These are phyloP conservation scores for Agroathelia rolfsii DNA, from an alignment of 1,284 basidiomycete species.

Conservation along the genomic window DNA sequence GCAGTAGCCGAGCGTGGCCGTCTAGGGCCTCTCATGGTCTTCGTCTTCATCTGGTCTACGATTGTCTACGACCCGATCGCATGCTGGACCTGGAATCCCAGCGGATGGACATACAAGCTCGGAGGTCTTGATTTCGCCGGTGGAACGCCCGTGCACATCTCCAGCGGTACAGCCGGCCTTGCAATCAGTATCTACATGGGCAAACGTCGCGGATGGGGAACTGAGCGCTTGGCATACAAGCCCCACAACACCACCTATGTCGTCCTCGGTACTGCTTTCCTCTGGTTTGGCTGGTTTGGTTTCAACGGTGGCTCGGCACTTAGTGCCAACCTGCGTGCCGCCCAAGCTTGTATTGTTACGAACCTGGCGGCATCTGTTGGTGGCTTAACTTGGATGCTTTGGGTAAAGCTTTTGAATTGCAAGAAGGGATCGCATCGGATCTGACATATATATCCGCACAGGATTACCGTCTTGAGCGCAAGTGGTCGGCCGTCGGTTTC, in stretches of 20 bases:
- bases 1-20: conserved; percentile 88
- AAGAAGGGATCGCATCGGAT: conserved; percentile 32
- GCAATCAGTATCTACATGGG: conserved; percentile 92
- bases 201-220: conserved; percentile 86
- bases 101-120: conserved; percentile 75
- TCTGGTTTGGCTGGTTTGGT: conserved; percentile 99
- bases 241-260: conserved; percentile 84
- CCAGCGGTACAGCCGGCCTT: conserved; percentile 83
- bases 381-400: conserved; percentile 92
- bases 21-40: conserved; percentile 81
- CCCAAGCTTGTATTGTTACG: conserved; percentile 87
- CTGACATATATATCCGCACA: conserved; percentile 16
- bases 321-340: conserved; percentile 80
- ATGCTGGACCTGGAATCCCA: conserved; percentile 90
- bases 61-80: conserved; percentile 91
- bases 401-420: conserved; percentile 32
- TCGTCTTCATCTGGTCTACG: conserved; percentile 88
- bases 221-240: conserved; percentile 84
- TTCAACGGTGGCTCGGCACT: conserved; percentile 84
- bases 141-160: conserved; percentile 91
- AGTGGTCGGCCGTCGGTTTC: conserved; percentile 92
- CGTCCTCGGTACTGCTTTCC: conserved; percentile 84
- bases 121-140: conserved; percentile 93
- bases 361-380: conserved; percentile 82
- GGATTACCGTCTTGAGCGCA: conserved; percentile 88